phyloP scores from a whole-genome alignment of 306 rosid genomes.

The Myrica gale region DNA sequence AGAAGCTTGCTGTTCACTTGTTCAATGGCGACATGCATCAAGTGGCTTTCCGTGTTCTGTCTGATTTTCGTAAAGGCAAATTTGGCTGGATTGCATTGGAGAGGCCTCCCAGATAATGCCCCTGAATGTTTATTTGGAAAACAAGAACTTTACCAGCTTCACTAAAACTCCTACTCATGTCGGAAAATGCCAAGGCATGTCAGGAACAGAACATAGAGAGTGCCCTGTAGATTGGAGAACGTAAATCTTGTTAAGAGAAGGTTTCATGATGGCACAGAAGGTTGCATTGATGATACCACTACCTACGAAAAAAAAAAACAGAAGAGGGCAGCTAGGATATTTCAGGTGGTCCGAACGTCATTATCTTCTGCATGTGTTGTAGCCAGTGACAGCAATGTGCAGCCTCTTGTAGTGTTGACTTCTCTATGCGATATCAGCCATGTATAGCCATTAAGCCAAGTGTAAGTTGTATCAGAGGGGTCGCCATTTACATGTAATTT shows the following conservation, averaged over 20 bases:
- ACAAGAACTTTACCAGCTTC: slow-evolving; percentile 9
- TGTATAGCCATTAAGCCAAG: neutral
- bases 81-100: slow-evolving; percentile 89
- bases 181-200: slow-evolving; percentile 15
- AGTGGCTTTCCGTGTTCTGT: slow-evolving; percentile 71
- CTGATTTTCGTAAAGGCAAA: slow-evolving; percentile 87
- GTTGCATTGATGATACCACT: neutral
- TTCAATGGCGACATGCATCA: slow-evolving; percentile 78
- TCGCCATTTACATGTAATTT: neutral
- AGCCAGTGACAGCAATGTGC: neutral
- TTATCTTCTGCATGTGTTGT: neutral
- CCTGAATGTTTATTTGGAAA: slow-evolving; percentile 17
- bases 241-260: neutral
- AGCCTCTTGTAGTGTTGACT: neutral
- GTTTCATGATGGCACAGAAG: neutral
- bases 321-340: neutral
- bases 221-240: slow-evolving; percentile 6
- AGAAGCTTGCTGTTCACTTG: slow-evolving; percentile 67
- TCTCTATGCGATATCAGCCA: neutral
- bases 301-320: too few species aligned
- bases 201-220: neutral
- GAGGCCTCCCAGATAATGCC: slow-evolving; percentile 70
- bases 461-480: neutral
- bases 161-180: neutral
- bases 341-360: neutral